These are phyloP conservation scores for Nicotiana noctiflora DNA, from an alignment of 257 asterid genomes.

Conservation along the genomic window DNA sequence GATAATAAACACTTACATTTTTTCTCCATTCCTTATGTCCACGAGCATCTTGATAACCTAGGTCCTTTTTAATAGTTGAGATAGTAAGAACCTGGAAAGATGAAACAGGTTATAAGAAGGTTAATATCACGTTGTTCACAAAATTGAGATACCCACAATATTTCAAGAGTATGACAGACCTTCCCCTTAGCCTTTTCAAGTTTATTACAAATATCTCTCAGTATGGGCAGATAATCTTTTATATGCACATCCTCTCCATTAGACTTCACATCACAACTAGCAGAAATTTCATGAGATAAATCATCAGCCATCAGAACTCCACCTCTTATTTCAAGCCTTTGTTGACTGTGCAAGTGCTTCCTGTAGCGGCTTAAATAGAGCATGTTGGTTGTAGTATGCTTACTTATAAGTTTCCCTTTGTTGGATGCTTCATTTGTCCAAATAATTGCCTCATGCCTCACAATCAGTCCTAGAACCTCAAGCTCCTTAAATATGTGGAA, in stretches of 20 bases:
- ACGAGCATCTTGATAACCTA: conserved; percentile 50
- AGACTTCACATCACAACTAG: conserved; percentile 30
- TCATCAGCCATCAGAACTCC: conserved; percentile 31
- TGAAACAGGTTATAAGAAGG: conserved; percentile 13
- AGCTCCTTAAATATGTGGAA: conserved; percentile 65
- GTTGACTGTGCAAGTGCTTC: conserved; percentile 62
- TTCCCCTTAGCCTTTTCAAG: conserved; percentile 74
- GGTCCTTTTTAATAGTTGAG: conserved; percentile 69
- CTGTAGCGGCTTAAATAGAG: conserved; percentile 63
- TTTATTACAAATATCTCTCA: conserved; percentile 40
- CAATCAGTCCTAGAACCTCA: conserved; percentile 64
- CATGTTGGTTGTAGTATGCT: conserved; percentile 60
- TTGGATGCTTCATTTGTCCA: conserved; percentile 41
- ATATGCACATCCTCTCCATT: conserved; percentile 24
- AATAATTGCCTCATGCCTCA: conserved; percentile 63
- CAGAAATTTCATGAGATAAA: conserved; percentile 37
- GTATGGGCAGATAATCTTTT: too few species aligned
- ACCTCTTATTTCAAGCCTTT: conserved; percentile 70
- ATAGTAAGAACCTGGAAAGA: conserved; percentile 64
- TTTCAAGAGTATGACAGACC: conserved; percentile 34
- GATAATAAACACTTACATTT: neutral
- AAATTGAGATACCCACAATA: conserved; percentile 7
- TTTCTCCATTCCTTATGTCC: conserved; percentile 75
- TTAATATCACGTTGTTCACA: neutral
- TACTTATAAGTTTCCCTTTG: conserved; percentile 32